Base-by-base conservation (phyloP, 768 basidiomycete species). In the Termitomyces sp. region DNA sequence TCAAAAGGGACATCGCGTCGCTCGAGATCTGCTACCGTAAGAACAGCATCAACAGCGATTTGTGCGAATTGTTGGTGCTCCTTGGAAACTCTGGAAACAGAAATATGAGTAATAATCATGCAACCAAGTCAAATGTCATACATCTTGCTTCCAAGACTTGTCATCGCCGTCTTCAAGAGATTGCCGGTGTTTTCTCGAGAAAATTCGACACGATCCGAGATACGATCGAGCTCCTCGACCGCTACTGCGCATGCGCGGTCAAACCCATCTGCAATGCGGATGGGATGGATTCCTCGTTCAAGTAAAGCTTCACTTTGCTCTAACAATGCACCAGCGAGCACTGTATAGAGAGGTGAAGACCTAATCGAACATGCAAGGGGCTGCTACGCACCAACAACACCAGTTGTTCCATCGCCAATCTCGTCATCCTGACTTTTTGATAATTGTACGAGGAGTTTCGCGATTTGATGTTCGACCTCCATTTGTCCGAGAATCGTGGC, bases 381-480 rank as follows among this genome's bases (percentile, higher is more conserved):
- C 34, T 42, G 51, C 34, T 48, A 83, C 93, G 68, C 69, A 96
- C 95, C 95, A 62, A 98, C 97, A 59, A 99, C 97, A 71, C 97
- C 97, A 29, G 97, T 98, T 6, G 97, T 98, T 59, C 97, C 97
- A 74, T 99, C 97, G 26, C 97, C 97, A 70, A 99, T 96, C 77
- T 99, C 97, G 72, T 99, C 97, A 71, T 99, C 97, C 77, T 99
- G 97, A 70, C 91, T 94, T 78, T 95, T 96, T 18, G 93, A 95
- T 42, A 98, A 80, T 68, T 98, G 91, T 2, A 99, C 97, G 34
- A 99, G 83, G 46, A 99, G 83, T 75, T 97, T 99, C 59, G 97
- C 97, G 68, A 99, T 96, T 77, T 96, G 96, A 70, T 99, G 96
- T 68, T 98, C 96, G 52, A 98, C 95, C 72, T 97, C 93, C 94